Evolutionary conservation across 202 grass and related monocot species (phyloP), one percentile per base, ranked within the genome.

Genomic region (Saccharum hybrid): DNA sequence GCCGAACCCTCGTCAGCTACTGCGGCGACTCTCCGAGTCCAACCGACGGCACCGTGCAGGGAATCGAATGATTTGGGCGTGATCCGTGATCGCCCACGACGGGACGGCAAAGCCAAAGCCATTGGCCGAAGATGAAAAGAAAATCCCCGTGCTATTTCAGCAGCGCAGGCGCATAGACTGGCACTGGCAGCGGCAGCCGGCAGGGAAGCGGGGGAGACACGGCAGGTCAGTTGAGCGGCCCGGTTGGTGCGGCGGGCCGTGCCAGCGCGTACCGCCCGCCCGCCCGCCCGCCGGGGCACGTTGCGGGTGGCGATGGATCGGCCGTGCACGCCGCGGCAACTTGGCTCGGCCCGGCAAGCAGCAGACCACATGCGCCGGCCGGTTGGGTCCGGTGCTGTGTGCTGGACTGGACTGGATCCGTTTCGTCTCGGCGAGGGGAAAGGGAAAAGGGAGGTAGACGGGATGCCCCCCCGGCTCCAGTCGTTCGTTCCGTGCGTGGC

Each of bases 321-420:
- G 33, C 65, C 78, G 77, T 80, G 64, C 77, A 68, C 78, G 64
- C 33, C 19, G 34, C 65, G 78, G 65, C 34, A 26, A 69, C 78
- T 41, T 40, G 12, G 65, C 3, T 60, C 48, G 72, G 9, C 5
- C 5, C 26, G 45, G 71, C 14, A 33, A 5, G 43, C 43, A 5
- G 43, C 43, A 16, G 21, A 8, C 26, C 28, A 52, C 71, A 56
- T 5, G 34, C 11, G 52, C 31, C 31, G 5, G 42, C 42, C 15
- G 28, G 72, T 5, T 19, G 18, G 28, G 10, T 11, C 8, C 16
- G 28, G 28, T 49, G 48, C 72, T 1, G 10, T 22, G 14, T 5
- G 1, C 2, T 8, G 68, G 26, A 26, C 26, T 26, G 26, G 73
- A 70, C 28, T 2, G 22, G 74, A 71, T 65, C 59, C 63, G 59